Evolutionary conservation across 176 grass and related monocot species (phyloP).

Genomic region (Cenchrus fungigraminus): DNA sequence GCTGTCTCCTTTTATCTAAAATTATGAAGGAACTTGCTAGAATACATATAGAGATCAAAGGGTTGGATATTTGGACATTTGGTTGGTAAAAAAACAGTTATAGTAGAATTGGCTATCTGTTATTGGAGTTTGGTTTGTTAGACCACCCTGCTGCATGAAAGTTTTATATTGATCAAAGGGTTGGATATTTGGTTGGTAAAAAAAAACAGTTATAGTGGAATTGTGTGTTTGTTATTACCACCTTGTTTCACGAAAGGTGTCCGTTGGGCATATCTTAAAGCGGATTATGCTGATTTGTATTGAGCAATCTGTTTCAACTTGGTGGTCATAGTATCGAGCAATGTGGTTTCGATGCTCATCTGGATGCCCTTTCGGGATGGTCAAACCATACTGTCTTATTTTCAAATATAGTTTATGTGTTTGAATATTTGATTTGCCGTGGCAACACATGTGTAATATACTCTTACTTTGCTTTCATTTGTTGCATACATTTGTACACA

Average conservation of each 20-base stretch:
- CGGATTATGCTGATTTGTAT: too few relatives aligned
- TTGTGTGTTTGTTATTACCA: constrained; percentile 7
- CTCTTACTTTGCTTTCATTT: too few relatives aligned
- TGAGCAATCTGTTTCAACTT: not conserved
- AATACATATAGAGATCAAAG: constrained; percentile 14
- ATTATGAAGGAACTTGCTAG: not conserved
- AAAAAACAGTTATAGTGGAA: not conserved
- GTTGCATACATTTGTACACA: too few relatives aligned
- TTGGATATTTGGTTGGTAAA: constrained; percentile 15
- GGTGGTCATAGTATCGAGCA: not conserved
- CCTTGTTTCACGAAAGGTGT: not conserved
- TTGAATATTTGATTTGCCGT: too few relatives aligned
- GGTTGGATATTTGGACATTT: not conserved
- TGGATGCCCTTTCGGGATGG: too few relatives aligned
- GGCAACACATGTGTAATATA: too few relatives aligned
- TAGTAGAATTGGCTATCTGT: constrained; percentile 12
- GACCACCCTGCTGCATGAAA: not conserved
- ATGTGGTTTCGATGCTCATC: not conserved
- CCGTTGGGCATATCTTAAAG: too few relatives aligned
- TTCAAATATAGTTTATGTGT: too few relatives aligned
- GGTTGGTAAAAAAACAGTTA: not conserved
- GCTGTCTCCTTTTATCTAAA: not conserved
- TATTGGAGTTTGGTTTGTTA: not conserved
- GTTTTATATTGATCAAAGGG: not conserved
- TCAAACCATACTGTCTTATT: too few relatives aligned